A percentile compares a stretch with the other conserved stretches of the same genome.
These are phyloP conservation scores for Psilocybe cubensis DNA, from an alignment of 768 basidiomycete genomes.

Conservation along the genomic window DNA sequence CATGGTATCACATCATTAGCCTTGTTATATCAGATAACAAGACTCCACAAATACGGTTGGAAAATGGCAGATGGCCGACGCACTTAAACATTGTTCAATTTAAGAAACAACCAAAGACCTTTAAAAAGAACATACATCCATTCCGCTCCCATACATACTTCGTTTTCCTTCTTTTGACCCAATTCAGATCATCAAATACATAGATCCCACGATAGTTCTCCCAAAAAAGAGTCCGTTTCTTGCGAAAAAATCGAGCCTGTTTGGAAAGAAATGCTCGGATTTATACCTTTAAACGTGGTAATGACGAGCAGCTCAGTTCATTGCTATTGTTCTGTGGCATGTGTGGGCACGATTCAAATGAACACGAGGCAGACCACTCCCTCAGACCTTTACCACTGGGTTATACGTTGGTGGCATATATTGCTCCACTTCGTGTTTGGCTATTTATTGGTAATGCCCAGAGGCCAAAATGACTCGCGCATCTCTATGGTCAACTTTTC, in stretches of 20 bases:
- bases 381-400: not conserved
- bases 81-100: not conserved
- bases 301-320: constrained; percentile 13
- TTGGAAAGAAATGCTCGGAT: not conserved
- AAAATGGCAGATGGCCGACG: not conserved
- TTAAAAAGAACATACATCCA: constrained; percentile 7
- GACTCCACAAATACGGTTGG: not conserved
- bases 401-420: constrained; percentile 20
- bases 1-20: not conserved
- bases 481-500: not conserved
- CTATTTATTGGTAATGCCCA: not conserved
- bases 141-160: constrained; percentile 9
- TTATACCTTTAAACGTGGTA: not conserved
- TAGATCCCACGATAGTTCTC: constrained; percentile 13
- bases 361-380: constrained; percentile 15
- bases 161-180: constrained; percentile 2
- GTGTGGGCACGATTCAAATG: constrained; percentile 5
- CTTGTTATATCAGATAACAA: not conserved
- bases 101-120: not conserved
- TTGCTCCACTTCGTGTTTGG: not conserved
- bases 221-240: constrained; percentile 10
- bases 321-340: constrained; percentile 19
- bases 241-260: constrained; percentile 12
- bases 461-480: not conserved
- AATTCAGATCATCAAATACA: constrained; percentile 6